Evolutionary conservation across 306 rosid genomes (phyloP).

Genomic region (Pterocarpus santalinus): DNA sequence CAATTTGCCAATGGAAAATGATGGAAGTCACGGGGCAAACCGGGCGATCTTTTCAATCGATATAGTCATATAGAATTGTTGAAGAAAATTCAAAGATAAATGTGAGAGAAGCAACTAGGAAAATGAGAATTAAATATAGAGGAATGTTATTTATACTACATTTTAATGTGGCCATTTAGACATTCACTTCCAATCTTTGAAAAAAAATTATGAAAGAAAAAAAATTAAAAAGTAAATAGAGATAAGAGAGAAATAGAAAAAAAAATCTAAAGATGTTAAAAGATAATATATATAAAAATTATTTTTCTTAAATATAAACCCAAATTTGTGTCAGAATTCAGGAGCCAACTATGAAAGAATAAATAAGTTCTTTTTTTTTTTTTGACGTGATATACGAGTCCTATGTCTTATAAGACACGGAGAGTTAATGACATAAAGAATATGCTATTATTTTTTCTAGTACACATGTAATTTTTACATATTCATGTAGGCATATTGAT

Average conservation of each 20-base stretch:
- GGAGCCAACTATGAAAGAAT: conserved; percentile 26
- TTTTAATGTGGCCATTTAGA: too few relatives aligned
- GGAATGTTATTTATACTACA: too few relatives aligned
- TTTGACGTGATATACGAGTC: too few relatives aligned
- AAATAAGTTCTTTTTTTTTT: too few relatives aligned
- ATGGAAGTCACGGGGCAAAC: background rate
- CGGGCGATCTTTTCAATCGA: background rate
- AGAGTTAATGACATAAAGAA: conserved; percentile 17
- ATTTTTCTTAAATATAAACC: background rate
- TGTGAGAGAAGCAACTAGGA: conserved; percentile 42
- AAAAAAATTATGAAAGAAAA: too few relatives aligned
- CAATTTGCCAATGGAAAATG: conserved; percentile 9
- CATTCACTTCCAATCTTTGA: too few relatives aligned
- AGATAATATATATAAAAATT: too few relatives aligned
- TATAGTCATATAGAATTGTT: background rate
- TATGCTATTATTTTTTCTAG: background rate
- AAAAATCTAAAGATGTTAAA: too few relatives aligned
- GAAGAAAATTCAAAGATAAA: conserved; percentile 36
- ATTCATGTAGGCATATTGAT: too few relatives aligned
- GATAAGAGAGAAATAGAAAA: too few relatives aligned
- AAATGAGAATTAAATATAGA: background rate
- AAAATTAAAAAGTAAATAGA: too few relatives aligned
- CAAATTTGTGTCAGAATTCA: background rate
- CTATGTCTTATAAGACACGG: background rate
- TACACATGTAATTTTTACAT: too few relatives aligned